Conservation (phyloP, 176 grass and related monocot genomes). For the Echinochloa phyllopogon region DNA sequence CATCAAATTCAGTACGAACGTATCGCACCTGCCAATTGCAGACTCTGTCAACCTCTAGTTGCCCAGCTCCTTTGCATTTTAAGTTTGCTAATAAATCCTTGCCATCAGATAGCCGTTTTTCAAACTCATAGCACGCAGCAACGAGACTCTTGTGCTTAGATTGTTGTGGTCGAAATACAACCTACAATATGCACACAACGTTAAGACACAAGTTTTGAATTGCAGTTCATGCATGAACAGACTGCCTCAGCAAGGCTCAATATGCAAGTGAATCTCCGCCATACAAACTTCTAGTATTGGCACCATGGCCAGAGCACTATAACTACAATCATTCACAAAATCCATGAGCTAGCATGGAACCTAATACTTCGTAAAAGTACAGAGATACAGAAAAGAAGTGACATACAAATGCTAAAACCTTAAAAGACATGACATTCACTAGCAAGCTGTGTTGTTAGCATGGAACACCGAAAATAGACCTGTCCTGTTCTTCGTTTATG, state of each 20-base stretch:
- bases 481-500: neutral
- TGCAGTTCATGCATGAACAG: conserved; percentile 2
- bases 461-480: neutral
- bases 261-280: conserved; percentile 10
- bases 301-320: neutral
- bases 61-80: conserved; percentile 45
- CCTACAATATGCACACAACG: conserved; percentile 48
- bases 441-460: neutral
- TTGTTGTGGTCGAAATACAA: conserved; percentile 77
- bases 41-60: conserved; percentile 60
- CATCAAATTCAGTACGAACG: conserved; percentile 26
- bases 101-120: conserved; percentile 56
- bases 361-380: neutral
- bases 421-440: neutral
- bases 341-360: neutral
- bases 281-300: neutral
- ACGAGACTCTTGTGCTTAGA: conserved; percentile 70
- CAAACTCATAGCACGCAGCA: conserved; percentile 73
- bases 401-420: neutral
- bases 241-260: neutral
- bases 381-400: neutral
- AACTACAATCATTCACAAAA: conserved; percentile 1
- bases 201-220: conserved; percentile 6
- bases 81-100: conserved; percentile 55
- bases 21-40: conserved; percentile 87